Evolutionary conservation across 2,329 filamentous ascomycete species (phyloP).

Genomic region (Rhinocladiella mackenziei): DNA sequence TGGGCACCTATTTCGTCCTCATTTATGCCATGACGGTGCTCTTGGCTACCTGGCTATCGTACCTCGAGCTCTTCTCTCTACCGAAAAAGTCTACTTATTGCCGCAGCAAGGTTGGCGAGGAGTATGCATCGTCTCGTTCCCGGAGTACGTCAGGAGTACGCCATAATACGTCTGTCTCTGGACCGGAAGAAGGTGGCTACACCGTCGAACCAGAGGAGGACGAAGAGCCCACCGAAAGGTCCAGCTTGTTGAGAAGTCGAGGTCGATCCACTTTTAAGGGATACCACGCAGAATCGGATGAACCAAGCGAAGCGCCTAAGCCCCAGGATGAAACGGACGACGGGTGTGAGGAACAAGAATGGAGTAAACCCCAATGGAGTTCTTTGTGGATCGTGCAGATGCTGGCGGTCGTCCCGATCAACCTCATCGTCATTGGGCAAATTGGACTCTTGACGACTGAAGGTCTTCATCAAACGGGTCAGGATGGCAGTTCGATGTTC

Average conservation of each 20-base stretch:
- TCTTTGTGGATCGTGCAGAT: conserved; percentile 91
- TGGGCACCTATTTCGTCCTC: conserved; percentile 73
- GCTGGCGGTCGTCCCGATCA: conserved; percentile 71
- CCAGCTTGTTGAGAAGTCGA: conserved; percentile 21
- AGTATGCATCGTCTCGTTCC: conserved; percentile 38
- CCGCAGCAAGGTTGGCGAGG: conserved; percentile 49
- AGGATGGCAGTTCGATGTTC: conserved; percentile 72
- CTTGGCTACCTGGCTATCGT: conserved; percentile 67
- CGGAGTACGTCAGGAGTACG: conserved; percentile 26
- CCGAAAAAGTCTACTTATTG: conserved; percentile 68
- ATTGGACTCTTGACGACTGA: conserved; percentile 68
- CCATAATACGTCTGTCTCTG: conserved; percentile 24
- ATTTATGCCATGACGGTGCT: conserved; percentile 76
- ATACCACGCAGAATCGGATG: conserved; percentile 28
- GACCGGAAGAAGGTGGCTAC: conserved; percentile 32
- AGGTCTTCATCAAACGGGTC: conserved; percentile 72
- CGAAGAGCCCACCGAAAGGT: conserved; percentile 27
- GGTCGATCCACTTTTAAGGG: conserved; percentile 25
- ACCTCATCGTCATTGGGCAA: conserved; percentile 72
- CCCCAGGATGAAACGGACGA: conserved; percentile 29
- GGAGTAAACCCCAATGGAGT: conserved; percentile 72
- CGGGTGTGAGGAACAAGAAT: conserved; percentile 64
- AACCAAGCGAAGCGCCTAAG: conserved; percentile 11
- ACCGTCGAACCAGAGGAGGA: conserved; percentile 38
- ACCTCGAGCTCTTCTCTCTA: conserved; percentile 75